Conservation (phyloP, 306 rosid species). For the Vicia sativa region DNA sequence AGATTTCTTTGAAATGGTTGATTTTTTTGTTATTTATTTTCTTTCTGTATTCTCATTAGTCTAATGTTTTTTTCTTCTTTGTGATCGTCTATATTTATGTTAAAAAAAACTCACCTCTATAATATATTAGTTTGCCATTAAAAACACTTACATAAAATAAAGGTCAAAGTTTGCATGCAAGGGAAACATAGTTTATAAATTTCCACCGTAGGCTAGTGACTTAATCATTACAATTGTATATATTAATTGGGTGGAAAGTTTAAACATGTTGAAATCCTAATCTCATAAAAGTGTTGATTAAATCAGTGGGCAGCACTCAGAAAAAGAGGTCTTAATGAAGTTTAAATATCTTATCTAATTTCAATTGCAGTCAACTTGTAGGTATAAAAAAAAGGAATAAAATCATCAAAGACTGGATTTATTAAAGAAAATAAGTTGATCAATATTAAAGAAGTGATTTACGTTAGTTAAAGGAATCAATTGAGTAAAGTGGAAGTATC, state of each 20-base stretch:
- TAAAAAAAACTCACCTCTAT: too few species aligned
- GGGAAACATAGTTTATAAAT: not conserved
- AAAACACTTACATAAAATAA: too few species aligned
- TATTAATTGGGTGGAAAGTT: constrained; percentile 1
- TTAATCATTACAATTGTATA: not conserved
- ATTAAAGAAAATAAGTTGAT: not conserved
- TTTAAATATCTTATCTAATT: not conserved
- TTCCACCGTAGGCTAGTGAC: not conserved
- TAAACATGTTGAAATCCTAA: not conserved
- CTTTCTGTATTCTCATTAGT: too few species aligned
- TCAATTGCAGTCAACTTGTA: not conserved
- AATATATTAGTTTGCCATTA: too few species aligned
- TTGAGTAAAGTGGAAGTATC: constrained; percentile 34
- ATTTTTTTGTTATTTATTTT: too few species aligned
- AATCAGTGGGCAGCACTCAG: not conserved
- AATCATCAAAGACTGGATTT: not conserved
- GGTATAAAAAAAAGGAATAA: not conserved
- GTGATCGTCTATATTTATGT: too few species aligned
- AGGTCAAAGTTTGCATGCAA: too few species aligned
- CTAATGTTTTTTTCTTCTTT: too few species aligned
- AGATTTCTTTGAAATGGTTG: too few species aligned
- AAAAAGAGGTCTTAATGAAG: not conserved
- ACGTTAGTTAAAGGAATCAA: not conserved
- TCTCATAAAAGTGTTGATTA: not conserved
- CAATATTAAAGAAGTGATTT: not conserved